Conservation (phyloP, 1,139 yeast species). For the Sugiyamaella grinbergsii region DNA sequence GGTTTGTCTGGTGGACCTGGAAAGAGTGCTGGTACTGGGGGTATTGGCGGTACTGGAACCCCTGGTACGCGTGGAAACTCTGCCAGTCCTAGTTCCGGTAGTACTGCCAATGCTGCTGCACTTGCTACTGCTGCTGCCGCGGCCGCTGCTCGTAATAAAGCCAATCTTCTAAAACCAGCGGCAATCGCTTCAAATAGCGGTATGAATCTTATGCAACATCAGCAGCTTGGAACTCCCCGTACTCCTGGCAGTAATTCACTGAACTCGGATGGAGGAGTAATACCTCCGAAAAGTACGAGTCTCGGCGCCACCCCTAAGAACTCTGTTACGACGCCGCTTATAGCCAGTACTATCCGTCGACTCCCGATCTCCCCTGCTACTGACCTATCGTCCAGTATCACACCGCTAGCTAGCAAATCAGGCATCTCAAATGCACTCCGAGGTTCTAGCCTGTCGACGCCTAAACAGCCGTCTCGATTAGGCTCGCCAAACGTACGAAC, state of each 20-base stretch:
- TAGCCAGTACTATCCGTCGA: too few species aligned
- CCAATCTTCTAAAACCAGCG: background rate
- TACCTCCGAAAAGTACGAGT: too few species aligned
- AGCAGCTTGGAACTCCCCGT: background rate
- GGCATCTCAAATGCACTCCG: too few species aligned
- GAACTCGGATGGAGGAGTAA: too few species aligned
- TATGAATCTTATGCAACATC: too few species aligned
- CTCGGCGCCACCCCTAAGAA: background rate
- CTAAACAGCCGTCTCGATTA: background rate
- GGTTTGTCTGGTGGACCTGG: background rate
- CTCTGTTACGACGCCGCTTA: too few species aligned
- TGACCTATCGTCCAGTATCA: too few species aligned
- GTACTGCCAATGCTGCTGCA: background rate
- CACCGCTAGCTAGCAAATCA: too few species aligned
- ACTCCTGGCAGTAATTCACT: too few species aligned
- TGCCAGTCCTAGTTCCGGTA: background rate
- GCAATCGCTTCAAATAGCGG: background rate
- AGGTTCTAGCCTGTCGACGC: background rate
- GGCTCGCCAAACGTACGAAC: slow-evolving; percentile 12
- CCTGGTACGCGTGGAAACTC: background rate
- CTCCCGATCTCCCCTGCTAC: too few species aligned
- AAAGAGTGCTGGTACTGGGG: background rate
- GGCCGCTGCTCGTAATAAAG: background rate
- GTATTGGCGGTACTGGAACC: background rate
- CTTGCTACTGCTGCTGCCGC: slow-evolving; percentile 1